Evolutionary conservation across 345 rosid genomes (phyloP), one percentile per base, ranked within the genome.

Genomic region (Laguncularia racemosa): DNA sequence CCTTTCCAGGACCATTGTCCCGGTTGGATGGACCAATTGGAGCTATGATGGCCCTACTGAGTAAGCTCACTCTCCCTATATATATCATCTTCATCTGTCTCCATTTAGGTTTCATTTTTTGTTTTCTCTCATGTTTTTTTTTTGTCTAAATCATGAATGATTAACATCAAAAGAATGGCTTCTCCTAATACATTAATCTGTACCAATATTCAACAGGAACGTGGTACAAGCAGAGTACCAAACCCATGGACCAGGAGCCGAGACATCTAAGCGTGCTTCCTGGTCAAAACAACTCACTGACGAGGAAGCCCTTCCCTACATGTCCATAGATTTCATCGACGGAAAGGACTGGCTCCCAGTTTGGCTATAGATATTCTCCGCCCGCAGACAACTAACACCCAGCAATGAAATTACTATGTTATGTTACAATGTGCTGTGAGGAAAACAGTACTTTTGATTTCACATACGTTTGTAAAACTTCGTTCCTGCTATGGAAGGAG

Each of bases 1-100:
- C 78, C 74, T 89, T 66, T 92, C 95, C 1, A 88, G 57, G 66
- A 74, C 95, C 53, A 70, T 84, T 28, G 86, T 77, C 8, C 84
- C 93, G 3, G 26, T 62, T 0, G 96, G 95, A 19, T 89, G 95
- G 98, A 86, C 93, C 38, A 85, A 86, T 43, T 86, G 98, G 95
- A 86, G 95, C 71, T 86, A 73, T 57, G 20, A 26, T 0, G 91
- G 91, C 57, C 54, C 66, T 2, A 69, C 93, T 3, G 56, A 84
- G 95, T 88, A 68, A 77, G 95, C 28, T 18, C n/a, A n/a, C n/a
- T n/a, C n/a, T n/a, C n/a, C n/a, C n/a, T n/a, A n/a, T n/a, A n/a
- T n/a, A n/a, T n/a, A n/a, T n/a, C n/a, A n/a, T n/a, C n/a, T n/a
- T n/a, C n/a, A n/a, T n/a, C n/a, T n/a, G n/a, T n/a, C n/a, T n/a